Percentiles rank a stretch among this genome's conserved stretches.
Evolutionary conservation across 2,329 filamentous ascomycete species (phyloP).

Genomic region (Sphaerulina vaccinii): DNA sequence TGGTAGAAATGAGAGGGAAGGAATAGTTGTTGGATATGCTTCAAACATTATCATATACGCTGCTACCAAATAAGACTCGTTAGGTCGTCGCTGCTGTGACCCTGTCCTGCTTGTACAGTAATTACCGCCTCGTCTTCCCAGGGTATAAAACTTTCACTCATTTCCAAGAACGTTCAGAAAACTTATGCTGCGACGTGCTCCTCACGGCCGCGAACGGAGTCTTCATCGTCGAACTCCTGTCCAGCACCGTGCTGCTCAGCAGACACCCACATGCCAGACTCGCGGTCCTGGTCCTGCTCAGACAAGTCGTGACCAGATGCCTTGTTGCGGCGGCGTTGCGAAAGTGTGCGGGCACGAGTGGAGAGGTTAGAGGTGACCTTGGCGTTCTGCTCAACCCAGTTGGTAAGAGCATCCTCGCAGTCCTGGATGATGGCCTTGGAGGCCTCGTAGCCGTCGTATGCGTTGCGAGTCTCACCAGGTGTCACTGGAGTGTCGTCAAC

Average conservation of each 20-base stretch:
- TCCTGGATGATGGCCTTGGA: slow-evolving; percentile 99
- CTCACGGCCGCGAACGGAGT: slow-evolving; percentile 50
- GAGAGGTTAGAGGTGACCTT: slow-evolving; percentile 85
- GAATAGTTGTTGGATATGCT: neutral
- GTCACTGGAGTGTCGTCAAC: slow-evolving; percentile 97
- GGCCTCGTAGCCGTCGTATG: slow-evolving; percentile 97
- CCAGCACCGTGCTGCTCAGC: slow-evolving; percentile 64
- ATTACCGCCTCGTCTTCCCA: slow-evolving; percentile 27
- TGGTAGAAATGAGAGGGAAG: neutral
- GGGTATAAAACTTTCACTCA: slow-evolving; percentile 18
- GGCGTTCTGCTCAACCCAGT: slow-evolving; percentile 91
- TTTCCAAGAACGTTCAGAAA: neutral
- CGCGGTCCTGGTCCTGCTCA: slow-evolving; percentile 70
- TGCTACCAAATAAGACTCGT: slow-evolving; percentile 19
- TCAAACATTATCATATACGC: slow-evolving; percentile 25
- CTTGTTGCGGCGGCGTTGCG: slow-evolving; percentile 70
- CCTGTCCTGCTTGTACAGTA: slow-evolving; percentile 26
- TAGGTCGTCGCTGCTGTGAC: slow-evolving; percentile 27
- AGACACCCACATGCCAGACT: slow-evolving; percentile 77
- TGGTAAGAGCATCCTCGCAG: slow-evolving; percentile 94
- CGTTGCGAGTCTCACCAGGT: slow-evolving; percentile 89
- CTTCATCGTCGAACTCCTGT: slow-evolving; percentile 60
- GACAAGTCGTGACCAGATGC: slow-evolving; percentile 78
- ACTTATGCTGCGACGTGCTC: slow-evolving; percentile 39
- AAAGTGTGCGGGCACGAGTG: slow-evolving; percentile 80